Base-by-base conservation (phyloP, 108 stramenopile genomes). In the Conticribra guillardii region DNA sequence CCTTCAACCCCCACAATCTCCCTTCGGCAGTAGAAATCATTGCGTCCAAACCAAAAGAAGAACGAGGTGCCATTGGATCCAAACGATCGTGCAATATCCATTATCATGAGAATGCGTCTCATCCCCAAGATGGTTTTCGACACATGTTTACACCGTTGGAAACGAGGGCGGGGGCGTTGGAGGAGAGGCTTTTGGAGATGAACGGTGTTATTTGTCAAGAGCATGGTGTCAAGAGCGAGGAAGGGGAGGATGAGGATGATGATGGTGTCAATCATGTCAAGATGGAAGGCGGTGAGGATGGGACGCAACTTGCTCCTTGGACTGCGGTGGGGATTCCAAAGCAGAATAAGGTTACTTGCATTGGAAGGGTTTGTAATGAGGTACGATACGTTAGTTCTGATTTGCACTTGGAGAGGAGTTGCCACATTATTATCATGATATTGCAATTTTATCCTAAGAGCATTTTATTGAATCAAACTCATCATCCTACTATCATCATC, bases 131-230 rank as follows among this genome's bases (percentile, higher is more conserved):
- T 33, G 63, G 76, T 24, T 95, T 93, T 59, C 86, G 96, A 18
- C 92, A 94, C 90, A 96, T 97, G 96, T 98, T 96, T 69, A 92
- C 97, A 0, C 81, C 97, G 11, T 66, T 96, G 33, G 85, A 91
- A 37, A 85, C 92, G 57, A 86, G 97, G 15, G 89, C 96, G 11
- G 27, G 27, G 8, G 84, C 82, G 2, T 73, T 98, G 56, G 96
- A 99, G 67, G 47, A 83, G 24, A 76, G 87, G n/a, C 82, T 96
- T 32, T 22, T 73, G 4, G 34, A 69, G 2, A 84, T 91, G 81
- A 76, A 67, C 22, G 65, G 86, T n/a, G 59, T 71, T n/a, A 89
- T 97, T 32, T 69, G 69, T 27, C 28, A 70, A 0, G 70, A 82
- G 71, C 66, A 65, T 22, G 57, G 83, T 22, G 90, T 88, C 60